A percentile compares a stretch with the other conserved stretches of the same genome.
phyloP scores from a whole-genome alignment of 2,329 filamentous ascomycete species.

The Apiospora hydei region DNA sequence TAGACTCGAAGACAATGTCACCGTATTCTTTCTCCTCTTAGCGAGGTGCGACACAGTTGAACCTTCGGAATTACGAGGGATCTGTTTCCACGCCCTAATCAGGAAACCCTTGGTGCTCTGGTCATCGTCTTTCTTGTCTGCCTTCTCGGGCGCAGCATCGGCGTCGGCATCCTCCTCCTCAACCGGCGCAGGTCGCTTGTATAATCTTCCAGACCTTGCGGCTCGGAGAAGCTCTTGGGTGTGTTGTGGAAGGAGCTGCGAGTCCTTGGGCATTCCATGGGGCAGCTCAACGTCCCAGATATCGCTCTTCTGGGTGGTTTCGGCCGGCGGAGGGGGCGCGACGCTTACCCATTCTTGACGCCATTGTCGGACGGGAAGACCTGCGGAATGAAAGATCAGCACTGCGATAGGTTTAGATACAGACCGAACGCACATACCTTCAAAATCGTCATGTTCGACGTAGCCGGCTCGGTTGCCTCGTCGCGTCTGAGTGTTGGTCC shows the following conservation, averaged over 20 bases:
- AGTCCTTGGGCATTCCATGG: constrained; percentile 85
- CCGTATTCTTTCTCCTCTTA: constrained; percentile 66
- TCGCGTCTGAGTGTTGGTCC: constrained; percentile 54
- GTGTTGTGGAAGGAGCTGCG: constrained; percentile 76
- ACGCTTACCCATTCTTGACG: constrained; percentile 74
- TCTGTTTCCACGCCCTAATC: constrained; percentile 67
- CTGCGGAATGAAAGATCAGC: constrained; percentile 49
- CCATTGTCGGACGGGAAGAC: constrained; percentile 91
- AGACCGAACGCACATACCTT: constrained; percentile 49
- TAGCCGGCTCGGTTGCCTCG: constrained; percentile 64
- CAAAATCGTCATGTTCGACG: constrained; percentile 68
- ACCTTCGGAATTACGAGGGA: constrained; percentile 64
- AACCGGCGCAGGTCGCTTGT: constrained; percentile 71
- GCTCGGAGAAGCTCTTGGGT: constrained; percentile 84
- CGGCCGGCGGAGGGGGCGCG: constrained; percentile 69
- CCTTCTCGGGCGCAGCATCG: constrained; percentile 57
- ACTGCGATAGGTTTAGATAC: constrained; percentile 11
- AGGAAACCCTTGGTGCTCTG: constrained; percentile 60
- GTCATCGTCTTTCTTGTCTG: constrained; percentile 71
- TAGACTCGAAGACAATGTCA: constrained; percentile 63
- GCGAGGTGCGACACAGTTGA: constrained; percentile 62
- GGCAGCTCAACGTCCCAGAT: constrained; percentile 79
- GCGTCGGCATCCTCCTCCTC: constrained; percentile 66
- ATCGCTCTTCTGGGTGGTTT: constrained; percentile 69
- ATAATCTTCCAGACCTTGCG: constrained; percentile 77